These are phyloP conservation scores for Avena atlantica DNA, from an alignment of 176 grass and related monocot species.

Conservation along the genomic window DNA sequence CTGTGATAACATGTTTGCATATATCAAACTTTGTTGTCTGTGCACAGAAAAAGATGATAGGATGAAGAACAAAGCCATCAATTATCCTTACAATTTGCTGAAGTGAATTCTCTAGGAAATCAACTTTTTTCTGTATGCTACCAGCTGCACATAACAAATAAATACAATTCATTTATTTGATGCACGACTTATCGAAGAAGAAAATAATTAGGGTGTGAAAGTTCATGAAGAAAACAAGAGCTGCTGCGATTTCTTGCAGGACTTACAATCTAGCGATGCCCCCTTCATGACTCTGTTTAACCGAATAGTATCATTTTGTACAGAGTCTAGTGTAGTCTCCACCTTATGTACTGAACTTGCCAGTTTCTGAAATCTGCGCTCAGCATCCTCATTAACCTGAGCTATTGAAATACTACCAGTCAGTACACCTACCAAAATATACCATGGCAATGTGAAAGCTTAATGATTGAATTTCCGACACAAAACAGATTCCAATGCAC, in stretches of 20 bases:
- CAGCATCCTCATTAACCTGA: constrained; percentile 76
- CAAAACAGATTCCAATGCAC: background rate
- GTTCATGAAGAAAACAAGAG: constrained; percentile 29
- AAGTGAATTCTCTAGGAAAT: constrained; percentile 60
- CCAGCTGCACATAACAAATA: constrained; percentile 59
- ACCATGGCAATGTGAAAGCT: constrained; percentile 1
- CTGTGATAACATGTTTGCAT: constrained; percentile 47
- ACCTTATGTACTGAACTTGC: constrained; percentile 67
- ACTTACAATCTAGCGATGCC: constrained; percentile 78
- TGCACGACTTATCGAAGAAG: constrained; percentile 19
- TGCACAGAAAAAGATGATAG: background rate
- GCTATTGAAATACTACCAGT: constrained; percentile 42
- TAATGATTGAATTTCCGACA: constrained; percentile 1
- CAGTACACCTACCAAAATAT: constrained; percentile 10
- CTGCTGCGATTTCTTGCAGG: background rate
- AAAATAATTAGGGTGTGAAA: constrained; percentile 15
- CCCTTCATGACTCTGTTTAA: constrained; percentile 85
- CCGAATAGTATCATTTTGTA: constrained; percentile 81
- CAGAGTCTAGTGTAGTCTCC: constrained; percentile 68
- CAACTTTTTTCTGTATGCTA: constrained; percentile 66
- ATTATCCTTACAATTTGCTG: constrained; percentile 82
- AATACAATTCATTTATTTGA: constrained; percentile 31
- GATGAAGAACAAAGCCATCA: constrained; percentile 31
- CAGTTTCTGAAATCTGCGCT: constrained; percentile 73
- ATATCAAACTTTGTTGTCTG: constrained; percentile 16